These are phyloP conservation scores for Paxillus involutus DNA, from an alignment of 768 basidiomycete genomes.

Conservation along the genomic window DNA sequence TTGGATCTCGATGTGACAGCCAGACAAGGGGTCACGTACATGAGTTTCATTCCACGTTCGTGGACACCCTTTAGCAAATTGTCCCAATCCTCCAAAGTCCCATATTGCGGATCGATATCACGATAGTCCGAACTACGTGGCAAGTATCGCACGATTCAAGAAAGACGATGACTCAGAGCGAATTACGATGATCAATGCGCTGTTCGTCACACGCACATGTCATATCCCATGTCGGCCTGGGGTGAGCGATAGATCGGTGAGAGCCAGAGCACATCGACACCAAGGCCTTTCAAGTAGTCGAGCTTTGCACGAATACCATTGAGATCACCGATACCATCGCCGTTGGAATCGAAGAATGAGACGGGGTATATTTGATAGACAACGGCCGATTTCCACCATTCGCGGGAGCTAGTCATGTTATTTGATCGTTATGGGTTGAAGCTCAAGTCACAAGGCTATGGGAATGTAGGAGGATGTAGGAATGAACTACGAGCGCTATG, in stretches of 20 bases:
- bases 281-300: slow-evolving; percentile 67
- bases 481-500: not conserved
- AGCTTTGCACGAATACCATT: slow-evolving; percentile 63
- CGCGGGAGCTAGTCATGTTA: slow-evolving; percentile 17
- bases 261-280: slow-evolving; percentile 69
- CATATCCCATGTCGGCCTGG: slow-evolving; percentile 72
- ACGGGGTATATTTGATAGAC: slow-evolving; percentile 73
- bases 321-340: slow-evolving; percentile 69
- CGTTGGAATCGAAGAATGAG: slow-evolving; percentile 72
- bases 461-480: slow-evolving; percentile 11
- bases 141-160: not conserved
- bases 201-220: slow-evolving; percentile 45
- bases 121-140: slow-evolving; percentile 59
- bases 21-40: slow-evolving; percentile 39
- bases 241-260: slow-evolving; percentile 61
- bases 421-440: slow-evolving; percentile 1
- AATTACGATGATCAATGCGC: not conserved
- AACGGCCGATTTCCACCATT: slow-evolving; percentile 60
- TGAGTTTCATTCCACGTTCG: slow-evolving; percentile 65
- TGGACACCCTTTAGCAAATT: slow-evolving; percentile 53
- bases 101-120: slow-evolving; percentile 62
- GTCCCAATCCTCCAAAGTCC: slow-evolving; percentile 63
- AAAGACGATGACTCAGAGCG: not conserved
- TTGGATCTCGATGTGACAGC: slow-evolving; percentile 15
- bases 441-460: slow-evolving; percentile 8